Percentiles rank a stretch among this genome's conserved stretches.
Evolutionary conservation across 2,329 filamentous ascomycete genomes (phyloP).

Genomic region (Purpureocillium lavendulum): DNA sequence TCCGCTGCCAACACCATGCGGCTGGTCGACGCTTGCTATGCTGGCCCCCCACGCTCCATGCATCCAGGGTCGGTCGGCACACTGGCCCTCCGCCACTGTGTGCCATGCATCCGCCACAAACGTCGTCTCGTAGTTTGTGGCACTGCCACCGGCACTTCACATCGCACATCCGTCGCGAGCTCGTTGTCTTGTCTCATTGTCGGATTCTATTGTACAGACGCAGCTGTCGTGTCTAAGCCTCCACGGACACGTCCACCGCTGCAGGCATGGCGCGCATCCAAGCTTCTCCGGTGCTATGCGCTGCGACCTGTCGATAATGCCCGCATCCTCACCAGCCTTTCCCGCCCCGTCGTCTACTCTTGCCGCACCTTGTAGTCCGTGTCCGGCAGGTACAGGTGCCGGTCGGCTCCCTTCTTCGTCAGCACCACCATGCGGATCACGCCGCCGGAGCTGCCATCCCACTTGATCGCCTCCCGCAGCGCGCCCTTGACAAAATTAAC

Average conservation of each 20-base stretch:
- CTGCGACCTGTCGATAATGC: background rate
- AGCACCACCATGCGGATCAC: conserved; percentile 97
- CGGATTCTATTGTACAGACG: conserved; percentile 4
- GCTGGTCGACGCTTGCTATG: too few relatives aligned
- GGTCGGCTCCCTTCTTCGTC: conserved; percentile 79
- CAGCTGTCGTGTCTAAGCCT: background rate
- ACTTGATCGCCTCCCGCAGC: conserved; percentile 92
- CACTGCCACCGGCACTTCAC: background rate
- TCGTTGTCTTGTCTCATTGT: too few relatives aligned
- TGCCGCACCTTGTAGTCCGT: conserved; percentile 72
- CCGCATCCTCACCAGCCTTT: background rate
- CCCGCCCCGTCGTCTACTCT: conserved; percentile 38
- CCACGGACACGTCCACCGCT: too few relatives aligned
- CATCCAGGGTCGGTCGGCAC: too few relatives aligned
- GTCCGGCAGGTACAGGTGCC: conserved; percentile 94
- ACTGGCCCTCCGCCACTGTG: too few relatives aligned
- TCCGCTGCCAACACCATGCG: too few relatives aligned
- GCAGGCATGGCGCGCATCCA: too few relatives aligned
- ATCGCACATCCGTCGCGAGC: too few relatives aligned
- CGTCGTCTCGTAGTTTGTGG: too few relatives aligned
- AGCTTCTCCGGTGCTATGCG: too few relatives aligned
- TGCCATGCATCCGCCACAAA: too few relatives aligned
- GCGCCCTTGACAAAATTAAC: conserved; percentile 89
- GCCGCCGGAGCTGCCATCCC: conserved; percentile 97
- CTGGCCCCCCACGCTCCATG: too few relatives aligned